phyloP scores from a whole-genome alignment of 75 land plant genomes.

The Cupressus sempervirens region DNA sequence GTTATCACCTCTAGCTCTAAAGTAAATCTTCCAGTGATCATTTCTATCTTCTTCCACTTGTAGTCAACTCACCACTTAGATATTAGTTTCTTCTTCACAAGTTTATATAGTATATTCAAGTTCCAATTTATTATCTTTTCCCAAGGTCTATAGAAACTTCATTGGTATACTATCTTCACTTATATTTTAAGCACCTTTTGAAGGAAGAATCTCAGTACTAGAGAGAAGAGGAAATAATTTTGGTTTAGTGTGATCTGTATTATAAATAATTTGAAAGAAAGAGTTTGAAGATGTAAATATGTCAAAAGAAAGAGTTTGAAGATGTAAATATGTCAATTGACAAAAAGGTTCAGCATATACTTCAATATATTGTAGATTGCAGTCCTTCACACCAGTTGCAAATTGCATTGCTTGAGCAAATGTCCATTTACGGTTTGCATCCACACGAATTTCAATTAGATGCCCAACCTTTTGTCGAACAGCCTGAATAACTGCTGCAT shows the following conservation, averaged over 20 bases:
- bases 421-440: slow-evolving; percentile 91
- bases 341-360: slow-evolving; percentile 26
- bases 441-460: slow-evolving; percentile 67
- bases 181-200: background rate
- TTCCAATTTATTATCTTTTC: background rate
- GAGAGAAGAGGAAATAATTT: background rate
- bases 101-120: background rate
- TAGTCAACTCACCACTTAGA: background rate
- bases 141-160: background rate
- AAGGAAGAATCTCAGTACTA: background rate
- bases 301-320: background rate
- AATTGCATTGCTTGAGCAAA: slow-evolving; percentile 73
- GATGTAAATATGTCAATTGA: background rate
- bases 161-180: background rate
- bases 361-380: slow-evolving; percentile 81
- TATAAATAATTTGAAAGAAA: background rate
- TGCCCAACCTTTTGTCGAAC: slow-evolving; percentile 66
- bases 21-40: background rate
- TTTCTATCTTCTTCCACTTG: background rate
- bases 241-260: background rate
- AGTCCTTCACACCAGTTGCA: slow-evolving; percentile 47
- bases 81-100: background rate
- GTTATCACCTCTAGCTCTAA: background rate
- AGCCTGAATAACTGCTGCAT: slow-evolving; percentile 77
- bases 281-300: background rate